phyloP scores from a whole-genome alignment of 306 rosid genomes.

The Glycyrrhiza uralensis region DNA sequence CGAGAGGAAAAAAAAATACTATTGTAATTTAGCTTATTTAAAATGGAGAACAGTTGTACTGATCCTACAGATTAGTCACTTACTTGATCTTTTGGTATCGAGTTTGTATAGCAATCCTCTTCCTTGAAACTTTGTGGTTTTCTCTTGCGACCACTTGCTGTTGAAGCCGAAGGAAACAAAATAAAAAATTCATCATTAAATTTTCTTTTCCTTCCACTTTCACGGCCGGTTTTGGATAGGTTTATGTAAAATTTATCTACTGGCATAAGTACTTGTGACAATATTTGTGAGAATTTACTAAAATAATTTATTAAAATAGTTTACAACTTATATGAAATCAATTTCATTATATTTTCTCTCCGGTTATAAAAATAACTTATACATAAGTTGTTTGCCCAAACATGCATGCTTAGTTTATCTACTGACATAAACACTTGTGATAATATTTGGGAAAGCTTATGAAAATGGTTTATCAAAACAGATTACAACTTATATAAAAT shows the following conservation, averaged over 20 bases:
- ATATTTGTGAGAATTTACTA: no score
- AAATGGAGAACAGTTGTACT: not conserved
- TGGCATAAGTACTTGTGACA: no score
- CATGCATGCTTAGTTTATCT: no score
- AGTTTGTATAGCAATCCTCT: slow-evolving; percentile 58
- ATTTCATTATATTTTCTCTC: no score
- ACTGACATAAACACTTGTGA: no score
- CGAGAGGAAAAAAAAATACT: not conserved
- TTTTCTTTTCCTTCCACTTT: not conserved
- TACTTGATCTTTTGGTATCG: slow-evolving; percentile 68
- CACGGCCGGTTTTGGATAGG: not conserved
- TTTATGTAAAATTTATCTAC: not conserved
- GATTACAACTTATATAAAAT: no score
- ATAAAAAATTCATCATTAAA: not conserved
- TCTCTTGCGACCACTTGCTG: slow-evolving; percentile 44
- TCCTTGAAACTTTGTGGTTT: slow-evolving; percentile 57
- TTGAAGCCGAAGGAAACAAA: slow-evolving; percentile 27
- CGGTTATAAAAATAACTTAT: no score
- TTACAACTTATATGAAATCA: no score
- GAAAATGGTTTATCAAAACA: no score
- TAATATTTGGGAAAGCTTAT: no score
- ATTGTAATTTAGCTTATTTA: not conserved
- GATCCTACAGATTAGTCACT: slow-evolving; percentile 11
- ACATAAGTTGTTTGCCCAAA: no score
- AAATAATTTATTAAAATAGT: no score